Conservation (phyloP, 139 green algal genomes). For the Desmodesmus armatus region DNA sequence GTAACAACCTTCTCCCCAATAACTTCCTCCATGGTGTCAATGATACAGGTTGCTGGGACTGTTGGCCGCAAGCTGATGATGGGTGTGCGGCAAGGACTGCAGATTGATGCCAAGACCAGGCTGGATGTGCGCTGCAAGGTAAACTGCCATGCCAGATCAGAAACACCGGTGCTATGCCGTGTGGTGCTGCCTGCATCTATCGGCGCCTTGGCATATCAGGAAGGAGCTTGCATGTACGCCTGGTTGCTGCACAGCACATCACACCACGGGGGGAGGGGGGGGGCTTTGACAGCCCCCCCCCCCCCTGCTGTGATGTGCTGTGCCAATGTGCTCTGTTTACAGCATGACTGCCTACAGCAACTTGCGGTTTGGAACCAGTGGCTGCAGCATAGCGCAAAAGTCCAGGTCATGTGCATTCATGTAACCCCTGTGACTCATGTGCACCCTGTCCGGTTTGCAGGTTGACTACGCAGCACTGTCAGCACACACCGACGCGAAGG, state of each 20-base stretch:
- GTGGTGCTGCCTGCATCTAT: not conserved
- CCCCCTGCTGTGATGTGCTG: not conserved
- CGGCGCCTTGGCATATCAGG: not conserved
- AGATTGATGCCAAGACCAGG: not conserved
- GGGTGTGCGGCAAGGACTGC: slow-evolving; percentile 38
- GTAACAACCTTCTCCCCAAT: not conserved
- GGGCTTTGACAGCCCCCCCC: not conserved
- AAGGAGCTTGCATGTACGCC: no score
- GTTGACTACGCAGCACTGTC: not conserved
- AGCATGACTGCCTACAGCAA: not conserved
- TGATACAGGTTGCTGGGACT: slow-evolving; percentile 27
- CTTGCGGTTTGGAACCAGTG: not conserved
- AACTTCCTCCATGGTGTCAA: not conserved
- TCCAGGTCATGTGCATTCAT: no score
- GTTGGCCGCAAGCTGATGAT: slow-evolving; percentile 13
- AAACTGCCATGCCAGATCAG: not conserved
- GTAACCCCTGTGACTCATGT: not conserved
- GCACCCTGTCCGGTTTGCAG: not conserved
- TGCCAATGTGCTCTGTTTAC: not conserved
- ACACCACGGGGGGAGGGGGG: not conserved
- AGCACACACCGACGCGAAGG: slow-evolving; percentile 77
- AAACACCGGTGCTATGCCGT: not conserved
- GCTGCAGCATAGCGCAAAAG: not conserved
- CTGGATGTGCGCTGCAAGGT: slow-evolving; percentile 32
- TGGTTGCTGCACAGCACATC: no score